Evolutionary conservation across 177 flowering plant genomes (phyloP).

Genomic region (Vitis hybrid): DNA sequence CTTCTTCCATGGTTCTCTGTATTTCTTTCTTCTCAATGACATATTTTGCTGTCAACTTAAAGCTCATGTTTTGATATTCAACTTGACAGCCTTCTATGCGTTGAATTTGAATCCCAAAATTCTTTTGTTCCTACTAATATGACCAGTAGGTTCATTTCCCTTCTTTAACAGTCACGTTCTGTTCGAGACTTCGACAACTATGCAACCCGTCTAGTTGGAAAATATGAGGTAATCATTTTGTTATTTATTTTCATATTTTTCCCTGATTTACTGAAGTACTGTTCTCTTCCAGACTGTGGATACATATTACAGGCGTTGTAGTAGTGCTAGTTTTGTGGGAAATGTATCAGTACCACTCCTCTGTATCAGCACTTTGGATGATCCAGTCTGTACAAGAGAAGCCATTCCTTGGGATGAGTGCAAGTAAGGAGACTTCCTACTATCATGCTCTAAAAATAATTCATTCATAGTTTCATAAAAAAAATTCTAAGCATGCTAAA

Average conservation of each 20-base stretch:
- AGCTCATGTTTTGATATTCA: too few relatives aligned
- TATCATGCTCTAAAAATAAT: too few relatives aligned
- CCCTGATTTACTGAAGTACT: conserved; percentile 7
- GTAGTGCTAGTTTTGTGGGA: conserved; percentile 67
- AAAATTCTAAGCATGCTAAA: too few relatives aligned
- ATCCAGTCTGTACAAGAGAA: conserved; percentile 84
- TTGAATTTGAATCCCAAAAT: background rate
- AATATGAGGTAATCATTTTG: conserved; percentile 71
- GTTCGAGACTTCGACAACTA: conserved; percentile 84
- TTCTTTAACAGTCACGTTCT: conserved; percentile 65
- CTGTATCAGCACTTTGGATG: conserved; percentile 84
- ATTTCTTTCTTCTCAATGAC: too few relatives aligned
- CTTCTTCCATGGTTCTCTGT: too few relatives aligned
- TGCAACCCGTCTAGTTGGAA: conserved; percentile 82
- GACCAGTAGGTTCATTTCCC: conserved; percentile 9
- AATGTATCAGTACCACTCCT: conserved; percentile 80
- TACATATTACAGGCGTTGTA: conserved; percentile 75
- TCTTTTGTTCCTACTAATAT: conserved; percentile 5
- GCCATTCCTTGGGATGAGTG: conserved; percentile 86
- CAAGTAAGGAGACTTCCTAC: conserved; percentile 32
- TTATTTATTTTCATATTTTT: background rate
- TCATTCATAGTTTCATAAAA: too few relatives aligned
- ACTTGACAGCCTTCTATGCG: too few relatives aligned
- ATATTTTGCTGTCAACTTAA: too few relatives aligned
- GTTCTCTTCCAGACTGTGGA: conserved; percentile 68